Conservation (phyloP, 768 basidiomycete species). For the Leccinum rimulosum region DNA sequence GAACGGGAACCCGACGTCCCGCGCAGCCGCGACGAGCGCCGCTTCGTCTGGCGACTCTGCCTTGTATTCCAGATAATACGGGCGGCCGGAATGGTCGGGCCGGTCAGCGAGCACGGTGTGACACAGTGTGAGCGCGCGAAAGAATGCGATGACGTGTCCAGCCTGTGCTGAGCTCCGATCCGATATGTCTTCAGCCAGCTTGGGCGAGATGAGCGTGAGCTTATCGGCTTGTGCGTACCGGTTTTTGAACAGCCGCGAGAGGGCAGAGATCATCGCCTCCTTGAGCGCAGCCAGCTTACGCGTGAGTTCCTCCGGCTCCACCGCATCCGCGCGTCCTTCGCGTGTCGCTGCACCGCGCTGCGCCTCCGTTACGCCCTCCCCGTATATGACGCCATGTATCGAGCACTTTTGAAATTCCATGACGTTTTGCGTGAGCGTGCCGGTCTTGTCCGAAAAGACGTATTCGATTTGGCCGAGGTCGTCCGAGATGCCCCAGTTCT, state of each 20-base stretch:
- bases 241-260: conserved; percentile 85
- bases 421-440: conserved; percentile 95
- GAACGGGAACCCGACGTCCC: conserved; percentile 94
- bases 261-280: conserved; percentile 68
- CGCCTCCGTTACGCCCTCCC: conserved; percentile 94
- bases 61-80: conserved; percentile 79
- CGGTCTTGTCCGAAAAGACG: conserved; percentile 91
- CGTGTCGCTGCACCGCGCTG: conserved; percentile 89
- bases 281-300: conserved; percentile 65
- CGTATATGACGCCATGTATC: conserved; percentile 78
- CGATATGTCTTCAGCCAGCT: conserved; percentile 74
- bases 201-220: conserved; percentile 85
- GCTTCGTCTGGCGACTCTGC: conserved; percentile 97
- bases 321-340: conserved; percentile 62
- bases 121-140: conserved; percentile 92
- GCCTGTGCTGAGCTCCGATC: conserved; percentile 61
- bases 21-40: conserved; percentile 86
- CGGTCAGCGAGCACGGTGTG: conserved; percentile 87
- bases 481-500: conserved; percentile 98
- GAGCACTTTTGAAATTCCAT: conserved; percentile 99
- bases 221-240: conserved; percentile 77
- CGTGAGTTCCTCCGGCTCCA: conserved; percentile 71
- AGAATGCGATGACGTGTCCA: conserved; percentile 74
- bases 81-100: conserved; percentile 58
- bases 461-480: conserved; percentile 99